A percentile compares a stretch with the other conserved stretches of the same genome.
Evolutionary conservation across 495 filamentous ascomycete species (phyloP).

Genomic region (Penicillium manginii): DNA sequence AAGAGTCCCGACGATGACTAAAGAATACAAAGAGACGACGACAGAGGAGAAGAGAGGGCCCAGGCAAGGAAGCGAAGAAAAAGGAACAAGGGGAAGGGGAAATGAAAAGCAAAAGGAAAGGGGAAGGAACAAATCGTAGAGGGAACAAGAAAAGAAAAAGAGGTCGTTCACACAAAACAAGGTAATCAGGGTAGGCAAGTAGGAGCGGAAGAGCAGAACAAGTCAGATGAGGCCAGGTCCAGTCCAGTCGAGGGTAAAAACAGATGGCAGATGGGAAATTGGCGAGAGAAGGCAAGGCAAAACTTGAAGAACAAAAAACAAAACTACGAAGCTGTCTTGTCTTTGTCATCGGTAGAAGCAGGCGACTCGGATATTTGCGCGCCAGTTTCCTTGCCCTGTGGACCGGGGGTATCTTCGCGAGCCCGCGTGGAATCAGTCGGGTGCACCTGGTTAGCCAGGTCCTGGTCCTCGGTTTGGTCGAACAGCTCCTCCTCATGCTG

Average conservation of each 20-base stretch:
- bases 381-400: slow-evolving; percentile 37
- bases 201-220: slow-evolving; percentile 22
- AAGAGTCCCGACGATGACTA: slow-evolving; percentile 3
- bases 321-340: slow-evolving; percentile 36
- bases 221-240: no score
- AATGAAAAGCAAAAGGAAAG: slow-evolving; percentile 16
- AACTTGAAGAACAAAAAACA: slow-evolving; percentile 19
- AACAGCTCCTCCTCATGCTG: slow-evolving; percentile 90
- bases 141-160: slow-evolving; percentile 13
- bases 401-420: slow-evolving; percentile 64
- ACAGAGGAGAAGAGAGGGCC: slow-evolving; percentile 11
- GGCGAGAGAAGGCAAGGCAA: not conserved
- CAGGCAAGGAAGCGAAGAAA: slow-evolving; percentile 7
- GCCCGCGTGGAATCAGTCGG: slow-evolving; percentile 44
- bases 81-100: slow-evolving; percentile 6
- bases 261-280: not conserved
- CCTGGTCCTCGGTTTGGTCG: slow-evolving; percentile 82
- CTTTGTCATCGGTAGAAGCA: slow-evolving; percentile 46
- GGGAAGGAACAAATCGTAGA: slow-evolving; percentile 21
- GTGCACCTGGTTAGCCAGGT: slow-evolving; percentile 61
- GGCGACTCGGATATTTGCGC: slow-evolving; percentile 52
- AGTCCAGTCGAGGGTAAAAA: not conserved
- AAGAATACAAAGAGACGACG: slow-evolving; percentile 9
- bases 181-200: not conserved
- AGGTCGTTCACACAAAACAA: slow-evolving; percentile 27